Evolutionary conservation across 768 basidiomycete genomes (phyloP).

Genomic region (Lepiota subincarnata): DNA sequence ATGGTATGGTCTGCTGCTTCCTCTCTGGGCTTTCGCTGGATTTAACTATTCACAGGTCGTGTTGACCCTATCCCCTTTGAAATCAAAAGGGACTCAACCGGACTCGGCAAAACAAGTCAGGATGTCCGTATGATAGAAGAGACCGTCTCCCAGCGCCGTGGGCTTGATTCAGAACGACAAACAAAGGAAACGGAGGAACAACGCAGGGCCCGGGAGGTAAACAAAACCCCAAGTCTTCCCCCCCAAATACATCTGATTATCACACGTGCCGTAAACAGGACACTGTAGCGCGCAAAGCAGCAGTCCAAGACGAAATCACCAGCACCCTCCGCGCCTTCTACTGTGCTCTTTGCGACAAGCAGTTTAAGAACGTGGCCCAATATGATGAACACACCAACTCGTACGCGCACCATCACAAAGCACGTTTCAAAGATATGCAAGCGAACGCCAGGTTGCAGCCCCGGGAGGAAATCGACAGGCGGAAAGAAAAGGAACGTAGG

Average conservation of each 20-base stretch:
- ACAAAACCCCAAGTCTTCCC: conserved; percentile 11
- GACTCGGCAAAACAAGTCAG: conserved; percentile 74
- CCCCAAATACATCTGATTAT: conserved; percentile 3
- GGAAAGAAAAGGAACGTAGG: conserved; percentile 83
- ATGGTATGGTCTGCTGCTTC: conserved; percentile 45
- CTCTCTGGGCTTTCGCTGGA: neutral
- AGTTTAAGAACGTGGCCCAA: conserved; percentile 81
- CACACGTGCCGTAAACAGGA: conserved; percentile 37
- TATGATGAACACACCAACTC: conserved; percentile 91
- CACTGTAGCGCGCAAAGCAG: conserved; percentile 56
- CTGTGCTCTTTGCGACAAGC: conserved; percentile 81
- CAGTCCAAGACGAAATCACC: conserved; percentile 64
- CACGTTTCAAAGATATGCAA: conserved; percentile 79
- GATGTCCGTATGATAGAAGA: conserved; percentile 83
- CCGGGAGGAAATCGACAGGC: conserved; percentile 64
- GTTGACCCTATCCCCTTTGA: conserved; percentile 82
- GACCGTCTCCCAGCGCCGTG: conserved; percentile 78
- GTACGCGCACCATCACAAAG: conserved; percentile 84
- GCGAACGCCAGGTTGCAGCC: conserved; percentile 62
- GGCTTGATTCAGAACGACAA: conserved; percentile 76
- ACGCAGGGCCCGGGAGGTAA: conserved; percentile 66
- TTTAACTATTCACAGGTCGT: conserved; percentile 48
- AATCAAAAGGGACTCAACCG: conserved; percentile 72
- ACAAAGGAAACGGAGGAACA: conserved; percentile 78
- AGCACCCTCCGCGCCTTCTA: conserved; percentile 72